Base-by-base conservation (phyloP, 2,329 filamentous ascomycete genomes). In the Cercospora sesami region DNA sequence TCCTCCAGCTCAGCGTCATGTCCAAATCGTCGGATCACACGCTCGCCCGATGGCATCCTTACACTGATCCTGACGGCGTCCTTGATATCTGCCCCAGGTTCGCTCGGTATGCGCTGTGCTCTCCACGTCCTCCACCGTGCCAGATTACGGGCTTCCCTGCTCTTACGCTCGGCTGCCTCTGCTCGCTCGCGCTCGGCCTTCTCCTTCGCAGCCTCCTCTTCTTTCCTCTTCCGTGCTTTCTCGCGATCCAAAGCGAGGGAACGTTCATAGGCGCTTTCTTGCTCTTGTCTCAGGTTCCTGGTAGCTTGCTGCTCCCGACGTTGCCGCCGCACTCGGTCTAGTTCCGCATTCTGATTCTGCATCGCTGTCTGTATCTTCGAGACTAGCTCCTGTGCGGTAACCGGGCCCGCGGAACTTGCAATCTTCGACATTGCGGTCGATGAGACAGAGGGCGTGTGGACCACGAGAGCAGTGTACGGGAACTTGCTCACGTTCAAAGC, bases 211-310 rank as follows among this genome's bases (percentile, higher is more conserved):
- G 85, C 86, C 69, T 92, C 92, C 2, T 91, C 93, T 78, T 96
- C 93, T 60, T 87, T 87, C 77, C 87, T 88, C 78, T 90, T 87
- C 33, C 91, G 86, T 0, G 92, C 91, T 21, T 94, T 90, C 79
- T 97, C 94, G 45, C 94, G 86, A 79, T 99, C 95, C 68, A 89
- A 88, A 9, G 94, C 94, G 31, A 99, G 83, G 0, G 92, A 96
- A 69, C 93, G 88, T 80, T 99, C 94, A 79, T 99, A 99, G 0
- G 95, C 95, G 9, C 88, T 91, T 78, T 98, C 93, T 78, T 99
- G 95, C 79, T 97, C 89, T 69, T 91, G 87, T n/a, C 94, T 87
- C 36, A 99, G 83, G 74, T 83, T 91, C 57, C 94, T 86, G n/a
- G 91, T 87, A 2, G 92, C 89, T 77, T 96, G 89, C 73, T 96